Evolutionary conservation across 306 rosid species (phyloP).

Genomic region (Cajanus cajan): DNA sequence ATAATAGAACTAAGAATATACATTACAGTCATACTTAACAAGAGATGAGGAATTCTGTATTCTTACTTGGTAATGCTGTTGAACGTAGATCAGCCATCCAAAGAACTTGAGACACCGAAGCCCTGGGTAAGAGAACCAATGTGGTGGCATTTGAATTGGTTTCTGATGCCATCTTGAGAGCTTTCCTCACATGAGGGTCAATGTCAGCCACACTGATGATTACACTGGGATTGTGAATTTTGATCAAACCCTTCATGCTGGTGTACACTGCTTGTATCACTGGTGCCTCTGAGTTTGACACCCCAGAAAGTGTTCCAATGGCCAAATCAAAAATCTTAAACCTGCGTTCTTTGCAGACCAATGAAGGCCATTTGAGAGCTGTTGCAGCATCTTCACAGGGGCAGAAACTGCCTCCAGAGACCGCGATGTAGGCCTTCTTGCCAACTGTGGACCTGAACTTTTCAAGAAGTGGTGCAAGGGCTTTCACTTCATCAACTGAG

Average conservation of each 20-base stretch:
- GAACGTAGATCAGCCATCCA: conserved; percentile 97
- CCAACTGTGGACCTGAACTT: conserved; percentile 80
- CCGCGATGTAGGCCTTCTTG: conserved; percentile 79
- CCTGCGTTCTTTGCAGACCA: conserved; percentile 78
- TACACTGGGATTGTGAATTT: conserved; percentile 83
- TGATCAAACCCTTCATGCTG: conserved; percentile 90
- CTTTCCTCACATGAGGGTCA: conserved; percentile 74
- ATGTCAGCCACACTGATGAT: conserved; percentile 70
- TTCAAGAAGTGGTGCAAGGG: conserved; percentile 81
- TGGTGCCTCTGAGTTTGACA: conserved; percentile 80
- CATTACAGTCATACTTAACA: neutral
- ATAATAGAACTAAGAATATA: neutral
- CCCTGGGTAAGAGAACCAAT: conserved; percentile 67
- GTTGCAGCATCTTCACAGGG: conserved; percentile 76
- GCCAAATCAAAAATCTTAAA: conserved; percentile 84
- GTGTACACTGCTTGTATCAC: conserved; percentile 76
- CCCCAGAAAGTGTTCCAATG: conserved; percentile 62
- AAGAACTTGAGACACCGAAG: conserved; percentile 72
- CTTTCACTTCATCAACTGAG: conserved; percentile 67
- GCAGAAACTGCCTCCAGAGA: conserved; percentile 73
- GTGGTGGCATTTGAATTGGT: conserved; percentile 53
- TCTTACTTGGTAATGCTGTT: conserved; percentile 83
- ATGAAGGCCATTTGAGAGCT: conserved; percentile 73
- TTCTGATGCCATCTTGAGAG: conserved; percentile 86
- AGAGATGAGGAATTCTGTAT: neutral